Conservation (phyloP, 108 stramenopile genomes). For the Nannochloropsis gaditana region DNA sequence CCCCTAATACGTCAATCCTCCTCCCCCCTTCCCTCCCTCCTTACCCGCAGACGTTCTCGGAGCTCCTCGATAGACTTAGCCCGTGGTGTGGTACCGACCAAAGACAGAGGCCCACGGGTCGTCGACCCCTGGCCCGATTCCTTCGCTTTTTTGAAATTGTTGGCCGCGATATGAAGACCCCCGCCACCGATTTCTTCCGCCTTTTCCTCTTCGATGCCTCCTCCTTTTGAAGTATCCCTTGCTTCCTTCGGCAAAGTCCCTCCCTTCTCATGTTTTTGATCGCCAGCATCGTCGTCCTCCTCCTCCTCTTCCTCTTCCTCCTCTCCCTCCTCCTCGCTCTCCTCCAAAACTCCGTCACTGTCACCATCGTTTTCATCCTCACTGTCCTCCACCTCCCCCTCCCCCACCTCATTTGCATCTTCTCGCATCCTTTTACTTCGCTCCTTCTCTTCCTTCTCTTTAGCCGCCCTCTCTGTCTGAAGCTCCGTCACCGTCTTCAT, state of each 20-base stretch:
- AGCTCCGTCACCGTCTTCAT: slow-evolving; percentile 63
- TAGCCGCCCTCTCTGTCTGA: slow-evolving; percentile 55
- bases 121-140: neutral
- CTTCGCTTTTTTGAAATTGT: slow-evolving; percentile 54
- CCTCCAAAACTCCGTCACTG: neutral
- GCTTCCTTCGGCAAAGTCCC: neutral
- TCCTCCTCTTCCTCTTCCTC: slow-evolving; percentile 13
- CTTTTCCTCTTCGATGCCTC: neutral
- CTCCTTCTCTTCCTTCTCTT: slow-evolving; percentile 24
- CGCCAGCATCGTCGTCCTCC: neutral
- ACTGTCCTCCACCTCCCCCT: neutral
- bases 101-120: slow-evolving; percentile 32
- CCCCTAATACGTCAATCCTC: neutral
- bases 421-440: neutral
- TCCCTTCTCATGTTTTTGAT: neutral
- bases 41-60: slow-evolving; percentile 47
- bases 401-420: neutral
- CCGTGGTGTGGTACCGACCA: slow-evolving; percentile 36
- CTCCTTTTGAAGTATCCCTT: neutral
- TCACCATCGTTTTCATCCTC: slow-evolving; percentile 11
- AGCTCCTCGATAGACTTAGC: slow-evolving; percentile 46
- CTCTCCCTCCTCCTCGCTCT: neutral
- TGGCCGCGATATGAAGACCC: slow-evolving; percentile 60
- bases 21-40: slow-evolving; percentile 20
- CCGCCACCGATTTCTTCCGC: slow-evolving; percentile 31